Base-by-base conservation (phyloP, 192 early-diverging fungal genomes). In the Ambispora gerdemannii region DNA sequence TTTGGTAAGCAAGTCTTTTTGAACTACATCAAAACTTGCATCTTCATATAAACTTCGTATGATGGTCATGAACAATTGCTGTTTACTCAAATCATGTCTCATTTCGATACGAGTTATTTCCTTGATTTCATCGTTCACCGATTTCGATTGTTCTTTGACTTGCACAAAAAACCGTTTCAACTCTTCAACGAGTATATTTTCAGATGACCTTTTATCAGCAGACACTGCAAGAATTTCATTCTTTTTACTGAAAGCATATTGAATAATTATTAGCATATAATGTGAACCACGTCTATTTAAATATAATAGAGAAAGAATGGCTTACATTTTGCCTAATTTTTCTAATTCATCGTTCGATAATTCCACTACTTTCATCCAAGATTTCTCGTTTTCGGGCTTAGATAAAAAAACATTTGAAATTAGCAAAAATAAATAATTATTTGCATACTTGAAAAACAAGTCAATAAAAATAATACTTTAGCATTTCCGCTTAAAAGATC, bases 21-120 rank as follows among this genome's bases (percentile, higher is more conserved):
- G 70, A 34, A 83, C 61, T 15, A 61, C 73, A 22, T 77, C 70
- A 3, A 58, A 75, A 8, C 77, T 73, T 6, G 78, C 75, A 60
- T 88, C 86, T 3, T 84, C 78, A 31, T 89, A 82, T 63, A 93
- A 73, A 22, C 83, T 82, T 0, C 83, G 74, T 20, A 93, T 71
- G 32, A 92, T 75, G 4, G 91, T 79, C 62, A 81, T 82, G 35
- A 92, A 84, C 30, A 94, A 72, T 75, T 93, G 90, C 55, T 83
- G 85, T 80, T 94, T 94, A 62, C 82, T 80, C 67, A 94, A 76
- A 68, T 88, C 88, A 75, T 94, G 86, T 47, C 89, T 87, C 81
- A 93, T 93, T 78, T 94, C 93, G 7, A 92, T 63, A 15, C 90
- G 87, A 3, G 91, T 94, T 35, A 93, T 84, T 70, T 94, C 90